Conservation (phyloP, 768 basidiomycete species). For the Tricholoma terreum region DNA sequence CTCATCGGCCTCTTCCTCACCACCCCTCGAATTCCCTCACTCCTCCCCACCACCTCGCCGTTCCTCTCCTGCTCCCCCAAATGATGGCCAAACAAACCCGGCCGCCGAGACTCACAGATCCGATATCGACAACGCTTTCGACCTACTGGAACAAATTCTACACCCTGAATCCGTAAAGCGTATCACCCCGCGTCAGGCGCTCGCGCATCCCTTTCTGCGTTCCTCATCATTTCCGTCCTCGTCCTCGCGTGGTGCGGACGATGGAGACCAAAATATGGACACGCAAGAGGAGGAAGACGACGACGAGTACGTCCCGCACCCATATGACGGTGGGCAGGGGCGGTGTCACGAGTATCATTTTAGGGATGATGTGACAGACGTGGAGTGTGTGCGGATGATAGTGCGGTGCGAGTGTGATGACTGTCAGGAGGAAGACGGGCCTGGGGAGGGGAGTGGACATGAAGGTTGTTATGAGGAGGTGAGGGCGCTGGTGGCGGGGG, state of each 20-base stretch:
- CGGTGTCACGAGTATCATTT: slow-evolving; percentile 63
- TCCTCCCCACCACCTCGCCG: slow-evolving; percentile 1
- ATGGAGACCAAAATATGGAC: slow-evolving; percentile 28
- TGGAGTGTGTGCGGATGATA: slow-evolving; percentile 47
- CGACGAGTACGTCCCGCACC: slow-evolving; percentile 70
- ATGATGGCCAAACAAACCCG: slow-evolving; percentile 12
- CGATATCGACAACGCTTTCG: slow-evolving; percentile 66
- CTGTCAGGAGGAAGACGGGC: slow-evolving; percentile 18
- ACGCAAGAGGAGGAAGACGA: slow-evolving; percentile 24
- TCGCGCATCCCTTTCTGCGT: slow-evolving; percentile 76
- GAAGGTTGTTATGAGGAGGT: slow-evolving; percentile 22
- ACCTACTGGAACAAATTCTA: slow-evolving; percentile 71
- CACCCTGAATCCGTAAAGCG: slow-evolving; percentile 76
- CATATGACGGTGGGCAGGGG: slow-evolving; percentile 52
- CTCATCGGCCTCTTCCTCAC: not conserved
- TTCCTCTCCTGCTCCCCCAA: slow-evolving; percentile 10
- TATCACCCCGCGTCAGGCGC: slow-evolving; percentile 69
- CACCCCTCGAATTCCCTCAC: slow-evolving; percentile 7
- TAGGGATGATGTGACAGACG: slow-evolving; percentile 53
- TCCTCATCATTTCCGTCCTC: not conserved
- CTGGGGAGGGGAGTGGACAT: not conserved
- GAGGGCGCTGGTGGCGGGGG: slow-evolving; percentile 34
- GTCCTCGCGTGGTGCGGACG: slow-evolving; percentile 12
- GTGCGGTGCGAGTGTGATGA: slow-evolving; percentile 30
- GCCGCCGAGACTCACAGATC: slow-evolving; percentile 37